These are phyloP conservation scores for Chenopodium quinoa DNA, from an alignment of 148 eudicot genomes.

Conservation along the genomic window DNA sequence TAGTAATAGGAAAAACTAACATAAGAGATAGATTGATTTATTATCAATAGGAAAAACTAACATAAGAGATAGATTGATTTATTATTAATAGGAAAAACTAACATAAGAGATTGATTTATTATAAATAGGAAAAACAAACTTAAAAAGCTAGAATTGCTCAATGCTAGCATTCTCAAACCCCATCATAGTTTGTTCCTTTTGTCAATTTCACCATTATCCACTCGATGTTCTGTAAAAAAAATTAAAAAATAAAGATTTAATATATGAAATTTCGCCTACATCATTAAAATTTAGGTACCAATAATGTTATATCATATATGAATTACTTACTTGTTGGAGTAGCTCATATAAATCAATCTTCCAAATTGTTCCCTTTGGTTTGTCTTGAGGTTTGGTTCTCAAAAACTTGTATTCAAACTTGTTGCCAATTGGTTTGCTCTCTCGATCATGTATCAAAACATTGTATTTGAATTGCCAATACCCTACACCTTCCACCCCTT, in stretches of 20 bases:
- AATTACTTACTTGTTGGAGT: neutral
- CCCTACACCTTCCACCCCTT: neutral
- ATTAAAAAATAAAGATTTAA: too few species aligned
- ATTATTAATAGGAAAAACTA: too few species aligned
- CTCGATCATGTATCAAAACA: neutral
- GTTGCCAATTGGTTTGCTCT: neutral
- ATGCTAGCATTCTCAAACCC: too few species aligned
- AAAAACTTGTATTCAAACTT: neutral
- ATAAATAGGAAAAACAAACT: neutral
- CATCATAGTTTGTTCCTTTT: neutral
- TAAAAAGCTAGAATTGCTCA: neutral
- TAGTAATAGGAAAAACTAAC: too few species aligned
- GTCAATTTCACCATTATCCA: neutral
- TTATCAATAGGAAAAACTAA: too few species aligned
- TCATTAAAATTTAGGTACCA: too few species aligned
- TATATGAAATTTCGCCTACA: too few species aligned
- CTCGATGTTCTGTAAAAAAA: neutral
- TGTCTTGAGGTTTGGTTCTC: neutral
- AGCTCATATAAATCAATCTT: neutral
- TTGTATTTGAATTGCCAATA: neutral
- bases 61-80: too few species aligned
- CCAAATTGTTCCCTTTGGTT: neutral
- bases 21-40: too few species aligned
- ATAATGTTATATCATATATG: too few species aligned
- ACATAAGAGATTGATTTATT: too few species aligned